These are phyloP conservation scores for Carallia brachiata DNA, from an alignment of 345 rosid genomes.

Conservation along the genomic window DNA sequence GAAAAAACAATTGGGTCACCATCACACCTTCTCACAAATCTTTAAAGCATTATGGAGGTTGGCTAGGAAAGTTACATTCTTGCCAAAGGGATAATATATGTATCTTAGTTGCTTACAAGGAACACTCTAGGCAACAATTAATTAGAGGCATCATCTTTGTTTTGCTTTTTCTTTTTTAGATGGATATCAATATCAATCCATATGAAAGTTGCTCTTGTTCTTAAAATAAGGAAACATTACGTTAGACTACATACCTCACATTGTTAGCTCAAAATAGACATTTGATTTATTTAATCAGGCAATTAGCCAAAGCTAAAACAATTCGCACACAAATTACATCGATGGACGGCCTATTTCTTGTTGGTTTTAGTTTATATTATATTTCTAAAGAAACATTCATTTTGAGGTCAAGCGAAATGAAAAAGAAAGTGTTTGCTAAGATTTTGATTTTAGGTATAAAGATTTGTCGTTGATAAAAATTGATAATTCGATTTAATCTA, in stretches of 20 bases:
- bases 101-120: neutral
- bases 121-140: neutral
- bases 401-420: too few species aligned
- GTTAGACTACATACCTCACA: neutral
- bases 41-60: neutral
- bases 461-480: too few species aligned
- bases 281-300: conserved; percentile 2
- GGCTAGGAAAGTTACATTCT: neutral
- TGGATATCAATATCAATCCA: too few species aligned
- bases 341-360: neutral
- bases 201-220: too few species aligned
- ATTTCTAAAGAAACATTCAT: neutral
- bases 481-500: too few species aligned
- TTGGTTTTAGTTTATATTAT: neutral
- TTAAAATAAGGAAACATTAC: too few species aligned
- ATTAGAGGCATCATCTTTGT: too few species aligned
- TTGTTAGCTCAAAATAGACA: conserved; percentile 4
- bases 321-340: neutral
- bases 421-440: too few species aligned
- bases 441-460: too few species aligned
- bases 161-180: too few species aligned
- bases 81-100: neutral
- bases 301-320: conserved; percentile 7
- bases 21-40: neutral
- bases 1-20: neutral